Evolutionary conservation across 345 rosid species (phyloP).

Genomic region (Rhodamnia rubescens): DNA sequence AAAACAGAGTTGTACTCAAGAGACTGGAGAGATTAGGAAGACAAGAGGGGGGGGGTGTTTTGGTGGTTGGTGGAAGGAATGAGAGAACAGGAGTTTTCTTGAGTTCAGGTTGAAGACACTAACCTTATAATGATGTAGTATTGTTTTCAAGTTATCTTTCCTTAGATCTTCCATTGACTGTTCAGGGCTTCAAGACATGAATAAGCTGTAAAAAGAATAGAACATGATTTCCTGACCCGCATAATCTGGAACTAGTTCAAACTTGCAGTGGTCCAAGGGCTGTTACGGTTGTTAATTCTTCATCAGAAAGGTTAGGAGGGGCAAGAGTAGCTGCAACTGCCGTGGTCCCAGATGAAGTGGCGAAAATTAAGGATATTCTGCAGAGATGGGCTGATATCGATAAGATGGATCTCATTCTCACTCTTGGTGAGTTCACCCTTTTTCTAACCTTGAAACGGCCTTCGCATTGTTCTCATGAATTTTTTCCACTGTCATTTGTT

Average conservation of each 20-base stretch:
- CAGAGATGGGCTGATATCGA: slow-evolving; percentile 73
- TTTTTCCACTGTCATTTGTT: slow-evolving; percentile 1
- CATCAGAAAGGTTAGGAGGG: slow-evolving; percentile 79
- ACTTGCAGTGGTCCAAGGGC: slow-evolving; percentile 83
- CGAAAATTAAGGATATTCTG: slow-evolving; percentile 54
- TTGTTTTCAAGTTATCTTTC: not conserved
- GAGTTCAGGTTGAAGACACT: not conserved
- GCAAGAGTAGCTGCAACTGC: slow-evolving; percentile 70
- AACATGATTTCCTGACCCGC: not conserved
- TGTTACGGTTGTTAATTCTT: slow-evolving; percentile 55
- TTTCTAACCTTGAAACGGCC: not conserved
- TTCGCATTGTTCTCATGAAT: not conserved
- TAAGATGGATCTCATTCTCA: slow-evolving; percentile 71
- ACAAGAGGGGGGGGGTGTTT: too few species aligned
- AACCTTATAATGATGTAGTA: not conserved
- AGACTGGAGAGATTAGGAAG: not conserved
- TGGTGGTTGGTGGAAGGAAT: too few species aligned
- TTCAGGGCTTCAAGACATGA: not conserved
- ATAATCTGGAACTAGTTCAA: not conserved
- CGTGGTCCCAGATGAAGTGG: slow-evolving; percentile 75
- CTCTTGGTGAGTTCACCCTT: slow-evolving; percentile 48
- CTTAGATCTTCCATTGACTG: not conserved
- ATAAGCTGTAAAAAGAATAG: not conserved
- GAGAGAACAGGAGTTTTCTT: not conserved
- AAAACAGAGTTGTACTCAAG: not conserved